Conservation (phyloP, 306 rosid species). For the Morella rubra region DNA sequence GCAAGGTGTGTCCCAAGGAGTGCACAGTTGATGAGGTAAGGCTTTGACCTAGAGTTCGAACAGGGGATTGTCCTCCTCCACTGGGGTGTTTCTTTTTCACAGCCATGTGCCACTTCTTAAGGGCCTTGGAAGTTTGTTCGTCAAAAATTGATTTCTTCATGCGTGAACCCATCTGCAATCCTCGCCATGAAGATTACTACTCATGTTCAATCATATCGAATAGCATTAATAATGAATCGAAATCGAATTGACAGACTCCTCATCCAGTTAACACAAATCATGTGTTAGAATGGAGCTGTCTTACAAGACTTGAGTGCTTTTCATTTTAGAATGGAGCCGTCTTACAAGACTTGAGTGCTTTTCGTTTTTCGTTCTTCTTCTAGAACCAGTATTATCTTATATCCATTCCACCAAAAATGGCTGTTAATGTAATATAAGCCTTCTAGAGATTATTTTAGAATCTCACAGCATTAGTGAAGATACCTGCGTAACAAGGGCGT, state of each 20-base stretch:
- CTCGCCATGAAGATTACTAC: neutral
- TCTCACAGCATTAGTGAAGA: neutral
- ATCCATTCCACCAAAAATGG: neutral
- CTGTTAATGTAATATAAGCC: neutral
- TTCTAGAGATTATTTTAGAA: neutral
- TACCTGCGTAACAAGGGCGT: constrained; percentile 94
- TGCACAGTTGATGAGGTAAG: constrained; percentile 34
- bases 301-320: too few species aligned
- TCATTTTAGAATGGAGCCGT: neutral
- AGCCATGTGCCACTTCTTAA: constrained; percentile 73
- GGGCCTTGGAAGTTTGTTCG: constrained; percentile 79
- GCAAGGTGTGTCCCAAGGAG: constrained; percentile 49
- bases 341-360: too few species aligned
- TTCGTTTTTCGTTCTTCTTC: neutral
- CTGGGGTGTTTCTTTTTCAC: constrained; percentile 60
- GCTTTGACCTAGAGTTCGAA: constrained; percentile 44
- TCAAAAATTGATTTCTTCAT: constrained; percentile 82
- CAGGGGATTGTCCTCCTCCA: constrained; percentile 41
- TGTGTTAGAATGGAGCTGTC: neutral
- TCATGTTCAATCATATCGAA: neutral
- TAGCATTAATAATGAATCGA: neutral
- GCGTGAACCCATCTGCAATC: constrained; percentile 80
- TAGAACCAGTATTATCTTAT: neutral
- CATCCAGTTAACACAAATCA: neutral
- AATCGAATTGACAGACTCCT: too few species aligned